Conservation (phyloP, 805 yeast species). For the Metschnikowia gelsemii region DNA sequence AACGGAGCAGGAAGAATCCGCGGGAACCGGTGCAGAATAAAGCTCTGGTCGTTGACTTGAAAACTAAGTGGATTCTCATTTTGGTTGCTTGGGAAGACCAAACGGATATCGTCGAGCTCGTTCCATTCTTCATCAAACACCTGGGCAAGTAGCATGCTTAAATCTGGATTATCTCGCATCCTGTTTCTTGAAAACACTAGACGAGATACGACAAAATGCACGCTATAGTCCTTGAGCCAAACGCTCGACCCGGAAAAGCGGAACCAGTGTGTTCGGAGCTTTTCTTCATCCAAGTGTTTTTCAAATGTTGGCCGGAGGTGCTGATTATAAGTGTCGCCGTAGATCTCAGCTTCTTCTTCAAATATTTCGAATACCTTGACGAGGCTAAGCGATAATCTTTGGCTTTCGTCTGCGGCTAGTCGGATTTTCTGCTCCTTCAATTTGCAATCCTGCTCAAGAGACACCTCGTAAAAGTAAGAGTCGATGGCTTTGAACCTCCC, state of each 20-base stretch:
- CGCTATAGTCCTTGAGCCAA: slow-evolving; percentile 23
- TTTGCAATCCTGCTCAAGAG: slow-evolving; percentile 3
- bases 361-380: slow-evolving; percentile 4
- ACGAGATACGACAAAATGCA: slow-evolving; percentile 23
- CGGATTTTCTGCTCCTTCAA: background rate
- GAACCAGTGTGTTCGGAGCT: slow-evolving; percentile 18
- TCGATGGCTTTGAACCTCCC: slow-evolving; percentile 4
- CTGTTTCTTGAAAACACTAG: slow-evolving; percentile 18
- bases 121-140: slow-evolving; percentile 24
- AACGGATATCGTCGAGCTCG: slow-evolving; percentile 21
- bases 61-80: slow-evolving; percentile 3
- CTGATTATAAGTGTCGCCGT: slow-evolving; percentile 9
- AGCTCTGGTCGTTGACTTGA: slow-evolving; percentile 5
- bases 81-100: slow-evolving; percentile 26
- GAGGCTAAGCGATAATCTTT: slow-evolving; percentile 7
- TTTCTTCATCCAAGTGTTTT: slow-evolving; percentile 5
- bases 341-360: slow-evolving; percentile 8
- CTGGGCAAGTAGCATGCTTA: slow-evolving; percentile 21
- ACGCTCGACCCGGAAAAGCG: slow-evolving; percentile 24
- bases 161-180: slow-evolving; percentile 16
- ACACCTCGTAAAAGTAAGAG: background rate
- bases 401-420: slow-evolving; percentile 3
- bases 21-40: slow-evolving; percentile 12
- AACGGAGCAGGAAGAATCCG: slow-evolving; percentile 15
- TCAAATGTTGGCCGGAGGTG: slow-evolving; percentile 9